These are phyloP conservation scores for Penicillium aurantiogriseum DNA, from an alignment of 2,329 filamentous ascomycete genomes.

Conservation along the genomic window DNA sequence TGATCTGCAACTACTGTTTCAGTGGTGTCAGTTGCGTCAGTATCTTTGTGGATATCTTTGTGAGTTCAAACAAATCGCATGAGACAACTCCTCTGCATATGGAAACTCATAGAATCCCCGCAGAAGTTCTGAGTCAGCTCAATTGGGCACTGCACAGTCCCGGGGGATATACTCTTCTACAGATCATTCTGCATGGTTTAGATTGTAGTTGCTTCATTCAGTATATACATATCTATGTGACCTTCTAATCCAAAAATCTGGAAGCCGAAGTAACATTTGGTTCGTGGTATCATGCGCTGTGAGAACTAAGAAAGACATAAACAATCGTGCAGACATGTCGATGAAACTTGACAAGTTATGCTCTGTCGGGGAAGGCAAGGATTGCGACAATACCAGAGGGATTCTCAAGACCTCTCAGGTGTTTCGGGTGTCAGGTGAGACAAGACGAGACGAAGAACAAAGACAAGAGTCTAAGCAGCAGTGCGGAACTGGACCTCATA, in stretches of 20 bases:
- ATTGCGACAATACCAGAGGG: background rate
- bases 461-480: constrained; percentile 12
- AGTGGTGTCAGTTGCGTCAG: background rate
- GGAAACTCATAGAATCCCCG: constrained; percentile 39
- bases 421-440: background rate
- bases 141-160: background rate
- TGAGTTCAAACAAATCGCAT: background rate
- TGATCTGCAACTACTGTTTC: background rate
- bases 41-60: background rate
- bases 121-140: constrained; percentile 33
- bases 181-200: background rate
- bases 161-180: background rate
- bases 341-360: background rate
- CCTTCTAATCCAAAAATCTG: constrained; percentile 16
- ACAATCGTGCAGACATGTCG: background rate
- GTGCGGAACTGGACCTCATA: constrained; percentile 41
- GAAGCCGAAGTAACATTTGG: constrained; percentile 17
- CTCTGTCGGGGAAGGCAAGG: background rate
- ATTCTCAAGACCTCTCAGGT: background rate
- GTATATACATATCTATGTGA: constrained; percentile 20
- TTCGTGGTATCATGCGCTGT: constrained; percentile 34
- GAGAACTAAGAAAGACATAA: constrained; percentile 12
- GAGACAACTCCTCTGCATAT: constrained; percentile 9
- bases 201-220: constrained; percentile 10
- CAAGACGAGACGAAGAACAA: background rate